phyloP scores from a whole-genome alignment of 176 grass and related monocot species.

The Chloris gayana region DNA sequence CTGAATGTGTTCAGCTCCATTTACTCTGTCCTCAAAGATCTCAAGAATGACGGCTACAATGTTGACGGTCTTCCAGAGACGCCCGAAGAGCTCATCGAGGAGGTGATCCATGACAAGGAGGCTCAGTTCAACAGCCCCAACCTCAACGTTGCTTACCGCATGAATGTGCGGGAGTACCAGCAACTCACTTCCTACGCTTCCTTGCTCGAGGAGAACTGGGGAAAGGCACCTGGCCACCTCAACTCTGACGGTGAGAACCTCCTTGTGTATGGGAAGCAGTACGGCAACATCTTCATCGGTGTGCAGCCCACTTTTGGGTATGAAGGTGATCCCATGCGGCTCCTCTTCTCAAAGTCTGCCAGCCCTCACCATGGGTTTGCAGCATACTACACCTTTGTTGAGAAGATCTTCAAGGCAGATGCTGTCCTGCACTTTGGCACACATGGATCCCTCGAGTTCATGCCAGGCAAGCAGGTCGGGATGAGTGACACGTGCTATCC shows the following conservation, averaged over 20 bases:
- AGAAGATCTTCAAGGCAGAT: slow-evolving; percentile 99
- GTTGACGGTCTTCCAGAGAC: slow-evolving; percentile 88
- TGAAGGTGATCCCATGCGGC: slow-evolving; percentile 97
- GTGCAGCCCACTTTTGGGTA: slow-evolving; percentile 98
- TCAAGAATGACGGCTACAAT: slow-evolving; percentile 82
- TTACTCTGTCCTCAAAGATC: slow-evolving; percentile 72
- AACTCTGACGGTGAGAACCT: slow-evolving; percentile 92
- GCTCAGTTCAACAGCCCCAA: slow-evolving; percentile 98
- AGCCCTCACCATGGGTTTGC: slow-evolving; percentile 97
- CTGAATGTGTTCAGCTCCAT: slow-evolving; percentile 97
- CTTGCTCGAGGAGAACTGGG: slow-evolving; percentile 97
- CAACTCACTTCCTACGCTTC: slow-evolving; percentile 77
- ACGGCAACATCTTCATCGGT: slow-evolving; percentile 95
- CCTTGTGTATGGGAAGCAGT: slow-evolving; percentile 96
- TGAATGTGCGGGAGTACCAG: slow-evolving; percentile 91
- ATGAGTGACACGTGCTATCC: slow-evolving; percentile 98
- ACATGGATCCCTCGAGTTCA: slow-evolving; percentile 94
- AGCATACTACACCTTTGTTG: slow-evolving; percentile 94
- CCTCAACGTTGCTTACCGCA: slow-evolving; percentile 88
- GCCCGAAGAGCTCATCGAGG: slow-evolving; percentile 75
- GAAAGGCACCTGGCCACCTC: slow-evolving; percentile 90
- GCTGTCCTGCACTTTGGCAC: slow-evolving; percentile 96
- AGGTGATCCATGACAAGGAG: slow-evolving; percentile 98
- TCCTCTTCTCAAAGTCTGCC: slow-evolving; percentile 93
- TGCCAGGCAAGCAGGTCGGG: slow-evolving; percentile 94